Evolutionary conservation across 495 filamentous ascomycete genomes (phyloP).

Genomic region (Aspergillus heteromorphus): DNA sequence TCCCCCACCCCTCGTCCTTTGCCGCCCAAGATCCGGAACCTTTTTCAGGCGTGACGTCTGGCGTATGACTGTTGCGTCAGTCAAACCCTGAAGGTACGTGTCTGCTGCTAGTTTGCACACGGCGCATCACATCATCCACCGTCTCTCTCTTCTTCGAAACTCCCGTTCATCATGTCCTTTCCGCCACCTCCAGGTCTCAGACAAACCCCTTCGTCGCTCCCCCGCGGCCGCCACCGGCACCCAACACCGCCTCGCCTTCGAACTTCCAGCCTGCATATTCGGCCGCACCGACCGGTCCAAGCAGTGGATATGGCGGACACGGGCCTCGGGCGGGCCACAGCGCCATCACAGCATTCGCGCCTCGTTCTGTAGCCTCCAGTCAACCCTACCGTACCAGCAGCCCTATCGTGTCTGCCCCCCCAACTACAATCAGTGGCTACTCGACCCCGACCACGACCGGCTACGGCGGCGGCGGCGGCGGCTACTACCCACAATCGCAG

Average conservation of each 20-base stretch:
- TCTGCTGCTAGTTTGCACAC: slow-evolving; percentile 33
- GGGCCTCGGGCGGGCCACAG: slow-evolving; percentile 30
- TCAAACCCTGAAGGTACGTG: slow-evolving; percentile 58
- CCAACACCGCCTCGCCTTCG: slow-evolving; percentile 42
- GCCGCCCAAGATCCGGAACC: slow-evolving; percentile 16
- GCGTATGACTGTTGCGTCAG: slow-evolving; percentile 34
- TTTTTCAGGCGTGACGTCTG: slow-evolving; percentile 37
- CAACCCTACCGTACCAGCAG: slow-evolving; percentile 38
- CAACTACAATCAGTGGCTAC: slow-evolving; percentile 37
- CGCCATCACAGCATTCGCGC: slow-evolving; percentile 54
- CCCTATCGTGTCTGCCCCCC: slow-evolving; percentile 39
- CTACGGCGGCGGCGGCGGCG: slow-evolving; percentile 31
- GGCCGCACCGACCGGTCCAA: slow-evolving; percentile 33
- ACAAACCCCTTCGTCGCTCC: slow-evolving; percentile 66
- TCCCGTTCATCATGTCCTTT: slow-evolving; percentile 90
- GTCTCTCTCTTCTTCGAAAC: slow-evolving; percentile 36
- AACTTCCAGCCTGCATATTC: slow-evolving; percentile 58
- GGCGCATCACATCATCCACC: slow-evolving; percentile 26
- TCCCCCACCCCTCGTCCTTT: neutral
- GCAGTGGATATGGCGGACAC: slow-evolving; percentile 28
- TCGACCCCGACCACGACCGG: slow-evolving; percentile 28
- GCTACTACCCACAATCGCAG: slow-evolving; percentile 32
- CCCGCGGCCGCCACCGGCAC: slow-evolving; percentile 74
- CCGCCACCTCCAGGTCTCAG: slow-evolving; percentile 85
- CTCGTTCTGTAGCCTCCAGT: slow-evolving; percentile 55